Base-by-base conservation (phyloP, 1,284 basidiomycete species). In the Tilletiopsis washingtonensis region DNA sequence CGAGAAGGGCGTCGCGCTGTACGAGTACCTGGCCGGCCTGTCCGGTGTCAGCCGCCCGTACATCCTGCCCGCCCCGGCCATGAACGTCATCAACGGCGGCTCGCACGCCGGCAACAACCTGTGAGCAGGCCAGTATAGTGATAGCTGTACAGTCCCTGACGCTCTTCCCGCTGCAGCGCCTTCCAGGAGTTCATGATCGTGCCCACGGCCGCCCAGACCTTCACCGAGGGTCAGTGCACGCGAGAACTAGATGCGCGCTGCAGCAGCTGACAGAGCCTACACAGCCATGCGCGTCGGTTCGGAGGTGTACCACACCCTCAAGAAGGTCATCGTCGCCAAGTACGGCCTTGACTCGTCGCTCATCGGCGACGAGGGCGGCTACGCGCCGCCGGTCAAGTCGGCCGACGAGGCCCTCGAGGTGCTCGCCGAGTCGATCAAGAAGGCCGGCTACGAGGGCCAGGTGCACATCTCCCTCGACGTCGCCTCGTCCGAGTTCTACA, bases 81-180 rank as follows among this genome's bases (percentile, higher is more conserved):
- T 84, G 88, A 99, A 99, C 78, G 94, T 99, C 73, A 98, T 99
- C 81, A 99, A 99, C 79, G 94, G 94, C 77, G 94, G 94, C 62
- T 96, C 91, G 62, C 94, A 99, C 77, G 94, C 94, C 53, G 94
- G 94, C 53, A 99, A 99, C 83, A 90, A 91, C 76, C 87, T 99
- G 32, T 61, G 3, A 11, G n/a, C n/a, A n/a, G n/a, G n/a, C n/a
- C n/a, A n/a, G n/a, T n/a, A n/a, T n/a, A n/a, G n/a, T n/a, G n/a
- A n/a, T n/a, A n/a, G n/a, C n/a, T n/a, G n/a, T n/a, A n/a, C n/a
- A n/a, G 32, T 34, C 12, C 32, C 17, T 12, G 32, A 34, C 12
- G 12, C 32, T 34, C 32, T 34, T 34, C 3, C 32, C 12, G 12
- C 17, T 3, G 17, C 32, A 34, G 32, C 91, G 94, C 51, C 49